These are phyloP conservation scores for Penicillium olsonii DNA, from an alignment of 2,329 filamentous ascomycete genomes.

Conservation along the genomic window DNA sequence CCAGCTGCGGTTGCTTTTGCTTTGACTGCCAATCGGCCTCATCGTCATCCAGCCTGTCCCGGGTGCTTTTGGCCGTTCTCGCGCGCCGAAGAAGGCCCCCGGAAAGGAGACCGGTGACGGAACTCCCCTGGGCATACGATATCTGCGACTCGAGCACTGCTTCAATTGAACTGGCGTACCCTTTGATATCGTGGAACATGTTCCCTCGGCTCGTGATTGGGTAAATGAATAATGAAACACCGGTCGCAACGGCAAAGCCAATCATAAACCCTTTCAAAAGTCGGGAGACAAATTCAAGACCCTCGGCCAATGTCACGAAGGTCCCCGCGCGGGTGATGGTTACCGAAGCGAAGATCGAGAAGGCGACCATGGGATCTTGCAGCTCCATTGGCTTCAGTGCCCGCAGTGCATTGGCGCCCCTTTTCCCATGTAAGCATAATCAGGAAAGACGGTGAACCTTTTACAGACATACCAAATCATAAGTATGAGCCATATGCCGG, in stretches of 20 bases:
- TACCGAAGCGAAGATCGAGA: slow-evolving; percentile 67
- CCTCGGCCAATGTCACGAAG: slow-evolving; percentile 44
- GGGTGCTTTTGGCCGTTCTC: slow-evolving; percentile 19
- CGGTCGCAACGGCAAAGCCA: slow-evolving; percentile 65
- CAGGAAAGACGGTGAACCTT: neutral
- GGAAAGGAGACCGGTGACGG: slow-evolving; percentile 9
- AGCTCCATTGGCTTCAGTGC: slow-evolving; percentile 63
- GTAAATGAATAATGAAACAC: slow-evolving; percentile 64
- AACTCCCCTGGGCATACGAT: slow-evolving; percentile 54
- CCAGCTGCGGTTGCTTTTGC: slow-evolving; percentile 30
- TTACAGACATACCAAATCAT: slow-evolving; percentile 57
- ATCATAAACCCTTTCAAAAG: slow-evolving; percentile 65
- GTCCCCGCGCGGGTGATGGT: slow-evolving; percentile 55
- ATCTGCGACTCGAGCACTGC: slow-evolving; percentile 61
- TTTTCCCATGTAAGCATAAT: slow-evolving; percentile 11
- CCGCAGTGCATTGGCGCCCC: slow-evolving; percentile 61
- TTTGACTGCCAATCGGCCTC: slow-evolving; percentile 17
- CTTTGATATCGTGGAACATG: slow-evolving; percentile 59
- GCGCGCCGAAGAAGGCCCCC: slow-evolving; percentile 20
- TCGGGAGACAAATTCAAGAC: slow-evolving; percentile 42
- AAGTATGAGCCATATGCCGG: slow-evolving; percentile 68
- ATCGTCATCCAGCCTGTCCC: slow-evolving; percentile 7
- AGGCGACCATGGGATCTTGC: slow-evolving; percentile 67
- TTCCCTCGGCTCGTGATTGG: slow-evolving; percentile 66
- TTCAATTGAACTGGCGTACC: slow-evolving; percentile 57